Conservation (phyloP, 1,139 yeast genomes). For the Petasospora fabianii region DNA sequence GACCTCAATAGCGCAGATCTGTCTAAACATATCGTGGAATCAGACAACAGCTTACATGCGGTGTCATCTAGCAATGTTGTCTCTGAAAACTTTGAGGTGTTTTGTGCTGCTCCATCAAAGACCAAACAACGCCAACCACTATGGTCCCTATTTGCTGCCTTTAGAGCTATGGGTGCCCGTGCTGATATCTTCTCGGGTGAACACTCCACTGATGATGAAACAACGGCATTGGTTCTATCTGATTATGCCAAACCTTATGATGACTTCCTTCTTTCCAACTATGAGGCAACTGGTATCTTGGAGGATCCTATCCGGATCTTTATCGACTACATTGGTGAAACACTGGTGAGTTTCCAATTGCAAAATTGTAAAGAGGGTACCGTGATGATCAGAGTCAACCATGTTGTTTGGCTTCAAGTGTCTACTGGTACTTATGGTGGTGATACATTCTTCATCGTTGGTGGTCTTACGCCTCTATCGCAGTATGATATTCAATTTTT, state of each 20-base stretch:
- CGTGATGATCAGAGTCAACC: slow-evolving; percentile 51
- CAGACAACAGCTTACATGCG: slow-evolving; percentile 25
- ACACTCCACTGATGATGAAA: slow-evolving; percentile 6
- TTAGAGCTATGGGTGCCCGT: slow-evolving; percentile 49
- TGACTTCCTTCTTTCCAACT: slow-evolving; percentile 32
- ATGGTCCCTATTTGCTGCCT: slow-evolving; percentile 65
- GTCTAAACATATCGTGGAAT: slow-evolving; percentile 23
- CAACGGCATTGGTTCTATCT: slow-evolving; percentile 35
- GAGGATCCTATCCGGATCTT: slow-evolving; percentile 35
- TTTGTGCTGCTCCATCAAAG: slow-evolving; percentile 33
- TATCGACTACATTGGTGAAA: slow-evolving; percentile 50
- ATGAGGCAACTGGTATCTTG: slow-evolving; percentile 29
- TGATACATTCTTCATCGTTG: slow-evolving; percentile 47
- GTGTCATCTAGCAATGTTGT: slow-evolving; percentile 40
- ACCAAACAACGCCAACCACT: slow-evolving; percentile 49
- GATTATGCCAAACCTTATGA: slow-evolving; percentile 37
- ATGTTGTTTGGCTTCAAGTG: slow-evolving; percentile 57
- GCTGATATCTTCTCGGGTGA: slow-evolving; percentile 42
- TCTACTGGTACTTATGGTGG: slow-evolving; percentile 39
- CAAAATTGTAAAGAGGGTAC: slow-evolving; percentile 36
- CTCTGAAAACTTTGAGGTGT: slow-evolving; percentile 53
- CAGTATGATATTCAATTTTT: slow-evolving; percentile 66
- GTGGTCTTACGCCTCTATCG: slow-evolving; percentile 63
- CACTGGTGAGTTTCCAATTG: slow-evolving; percentile 46
- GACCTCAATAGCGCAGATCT: slow-evolving; percentile 5